Evolutionary conservation across 768 basidiomycete genomes (phyloP).

Genomic region (Boletus rubescentipes): DNA sequence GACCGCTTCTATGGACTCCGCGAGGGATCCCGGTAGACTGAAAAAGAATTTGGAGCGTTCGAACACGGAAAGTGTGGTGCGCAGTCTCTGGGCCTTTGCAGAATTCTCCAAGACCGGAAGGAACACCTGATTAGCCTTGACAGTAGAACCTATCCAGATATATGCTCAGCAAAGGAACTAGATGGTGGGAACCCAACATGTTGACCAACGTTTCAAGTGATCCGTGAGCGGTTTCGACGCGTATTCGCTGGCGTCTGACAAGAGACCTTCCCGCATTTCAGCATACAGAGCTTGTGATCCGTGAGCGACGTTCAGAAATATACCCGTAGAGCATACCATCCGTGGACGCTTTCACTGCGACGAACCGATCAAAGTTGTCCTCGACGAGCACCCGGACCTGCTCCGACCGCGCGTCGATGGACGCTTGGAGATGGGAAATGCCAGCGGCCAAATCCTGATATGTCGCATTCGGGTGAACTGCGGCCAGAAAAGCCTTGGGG

Average conservation of each 20-base stretch:
- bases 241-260: constrained; percentile 75
- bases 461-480: constrained; percentile 91
- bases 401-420: constrained; percentile 88
- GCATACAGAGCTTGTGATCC: constrained; percentile 67
- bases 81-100: constrained; percentile 88
- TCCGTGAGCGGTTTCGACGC: constrained; percentile 81
- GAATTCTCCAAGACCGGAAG: constrained; percentile 95
- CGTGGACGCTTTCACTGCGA: constrained; percentile 95
- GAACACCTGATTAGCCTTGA: constrained; percentile 94
- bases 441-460: constrained; percentile 88
- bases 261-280: constrained; percentile 90
- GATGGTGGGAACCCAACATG: not conserved
- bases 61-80: constrained; percentile 91
- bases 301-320: constrained; percentile 1
- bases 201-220: constrained; percentile 73
- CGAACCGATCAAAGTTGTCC: constrained; percentile 97
- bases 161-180: constrained; percentile 2
- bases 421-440: constrained; percentile 66
- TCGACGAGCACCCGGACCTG: constrained; percentile 95
- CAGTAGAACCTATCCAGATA: constrained; percentile 65
- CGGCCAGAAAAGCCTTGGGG: constrained; percentile 89
- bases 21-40: constrained; percentile 89
- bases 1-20: constrained; percentile 88
- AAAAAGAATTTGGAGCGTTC: constrained; percentile 98
- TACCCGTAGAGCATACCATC: constrained; percentile 58